These are phyloP conservation scores for Arabidopsis suecica DNA, from an alignment of 345 rosid species.

Conservation along the genomic window DNA sequence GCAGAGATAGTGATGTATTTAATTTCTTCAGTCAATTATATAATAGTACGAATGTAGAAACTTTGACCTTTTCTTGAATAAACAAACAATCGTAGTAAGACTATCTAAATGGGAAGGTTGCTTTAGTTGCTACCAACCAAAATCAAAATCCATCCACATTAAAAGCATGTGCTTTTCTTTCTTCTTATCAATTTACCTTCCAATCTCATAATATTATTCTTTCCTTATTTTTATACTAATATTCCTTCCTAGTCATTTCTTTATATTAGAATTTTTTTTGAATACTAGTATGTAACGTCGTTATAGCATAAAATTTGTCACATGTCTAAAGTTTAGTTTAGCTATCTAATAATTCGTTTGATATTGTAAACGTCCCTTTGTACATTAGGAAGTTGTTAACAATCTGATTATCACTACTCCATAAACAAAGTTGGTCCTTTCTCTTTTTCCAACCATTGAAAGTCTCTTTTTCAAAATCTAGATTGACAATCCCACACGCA, in stretches of 20 bases:
- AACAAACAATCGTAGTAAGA: neutral
- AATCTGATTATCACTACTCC: neutral
- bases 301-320: neutral
- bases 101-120: constrained; percentile 17
- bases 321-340: neutral
- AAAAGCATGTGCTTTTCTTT: constrained; percentile 39
- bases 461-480: neutral
- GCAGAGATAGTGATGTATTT: neutral
- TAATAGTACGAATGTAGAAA: constrained; percentile 18
- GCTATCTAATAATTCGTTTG: neutral
- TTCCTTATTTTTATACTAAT: no score
- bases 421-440: neutral
- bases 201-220: neutral
- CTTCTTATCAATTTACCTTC: constrained; percentile 20
- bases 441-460: neutral
- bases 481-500: neutral
- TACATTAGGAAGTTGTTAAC: neutral
- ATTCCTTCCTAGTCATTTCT: no score
- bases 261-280: no score
- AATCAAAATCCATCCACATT: constrained; percentile 22
- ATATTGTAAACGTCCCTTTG: neutral
- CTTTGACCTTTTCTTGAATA: constrained; percentile 27
- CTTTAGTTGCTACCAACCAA: constrained; percentile 41
- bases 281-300: neutral
- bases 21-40: constrained; percentile 12